Evolutionary conservation across 2,329 filamentous ascomycete species (phyloP), one percentile per base, ranked within the genome.

Genomic region (Fusarium subtropicale): DNA sequence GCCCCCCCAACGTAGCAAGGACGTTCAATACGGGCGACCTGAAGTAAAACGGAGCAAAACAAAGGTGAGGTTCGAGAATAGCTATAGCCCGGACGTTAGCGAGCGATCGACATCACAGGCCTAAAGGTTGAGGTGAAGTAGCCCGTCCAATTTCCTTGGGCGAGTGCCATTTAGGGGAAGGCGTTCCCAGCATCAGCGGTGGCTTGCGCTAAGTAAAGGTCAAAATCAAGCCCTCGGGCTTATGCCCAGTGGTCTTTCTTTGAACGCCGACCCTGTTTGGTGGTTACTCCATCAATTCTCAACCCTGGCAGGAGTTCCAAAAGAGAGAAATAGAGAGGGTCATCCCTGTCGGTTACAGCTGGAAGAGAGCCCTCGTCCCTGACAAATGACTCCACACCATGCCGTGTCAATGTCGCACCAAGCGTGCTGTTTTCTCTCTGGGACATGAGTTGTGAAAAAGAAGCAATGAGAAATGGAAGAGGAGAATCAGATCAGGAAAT

Each of bases 91-190:
- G 24, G 24, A 20, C 47, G 24, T 38, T 46, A 41, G 45, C 30
- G 48, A 62, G 50, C 56, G 66, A 69, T 69, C 67, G 66, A 60
- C 66, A 70, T n/a, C 61, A 60, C 60, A 28, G 44, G 26, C 46
- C 55, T 46, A 42, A 45, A 66, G 52, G 44, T 63, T 41, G 33
- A 69, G 48, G 66, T 58, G 39, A 66, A 66, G 50, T 42, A 42
- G 24, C 41, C 39, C n/a, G 24, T 41, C 47, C 26, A 26, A 11
- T 61, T 50, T 53, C 46, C 53, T 31, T 52, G 48, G 52, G 46
- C 38, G 33, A 54, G 47, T 36, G 33, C 50, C 34, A 56, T 34
- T 51, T 70, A 18, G 22, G 67, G 62, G 22, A 45, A 63, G 66
- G 61, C 45, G 47, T 24, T 36, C 31, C 31, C 44, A 52, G 51